A percentile compares a stretch with the other conserved stretches of the same genome.
phyloP scores from a whole-genome alignment of 176 grass and related monocot species.

The Thinopyrum elongatum region DNA sequence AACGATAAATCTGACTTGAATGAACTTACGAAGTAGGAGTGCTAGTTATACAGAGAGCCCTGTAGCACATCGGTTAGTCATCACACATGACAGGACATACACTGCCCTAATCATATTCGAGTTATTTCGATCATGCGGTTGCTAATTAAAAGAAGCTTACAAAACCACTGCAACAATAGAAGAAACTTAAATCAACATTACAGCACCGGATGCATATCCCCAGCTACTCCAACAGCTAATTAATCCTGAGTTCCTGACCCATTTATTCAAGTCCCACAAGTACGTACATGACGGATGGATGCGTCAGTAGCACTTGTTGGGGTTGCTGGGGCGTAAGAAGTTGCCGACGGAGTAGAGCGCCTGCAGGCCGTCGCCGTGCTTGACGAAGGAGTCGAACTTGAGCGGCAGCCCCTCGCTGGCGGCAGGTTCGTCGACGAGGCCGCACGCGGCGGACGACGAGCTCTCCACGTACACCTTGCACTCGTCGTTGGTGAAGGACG shows the following conservation, averaged over 20 bases:
- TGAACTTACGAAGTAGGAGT: too few species aligned
- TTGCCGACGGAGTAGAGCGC: constrained; percentile 55
- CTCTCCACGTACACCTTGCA: constrained; percentile 46
- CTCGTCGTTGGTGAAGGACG: constrained; percentile 59
- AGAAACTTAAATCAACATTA: neutral
- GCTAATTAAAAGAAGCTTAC: neutral
- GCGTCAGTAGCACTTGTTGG: constrained; percentile 34
- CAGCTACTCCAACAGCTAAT: neutral
- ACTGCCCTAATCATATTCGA: too few species aligned
- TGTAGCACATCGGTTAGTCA: too few species aligned
- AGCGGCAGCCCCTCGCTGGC: constrained; percentile 35
- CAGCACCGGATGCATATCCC: neutral
- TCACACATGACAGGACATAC: too few species aligned
- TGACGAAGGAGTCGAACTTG: constrained; percentile 60
- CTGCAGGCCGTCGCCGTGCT: constrained; percentile 41
- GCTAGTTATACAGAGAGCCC: too few species aligned
- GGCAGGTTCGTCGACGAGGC: constrained; percentile 4
- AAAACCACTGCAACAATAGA: neutral
- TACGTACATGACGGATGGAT: too few species aligned
- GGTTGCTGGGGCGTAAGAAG: constrained; percentile 50
- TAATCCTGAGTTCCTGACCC: neutral
- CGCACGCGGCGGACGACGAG: constrained; percentile 34
- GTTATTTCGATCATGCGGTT: too few species aligned
- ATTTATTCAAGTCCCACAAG: constrained; percentile 20
- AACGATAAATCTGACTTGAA: too few species aligned